Conservation (phyloP, 768 basidiomycete genomes). For the Hypsizygus marmoreus region DNA sequence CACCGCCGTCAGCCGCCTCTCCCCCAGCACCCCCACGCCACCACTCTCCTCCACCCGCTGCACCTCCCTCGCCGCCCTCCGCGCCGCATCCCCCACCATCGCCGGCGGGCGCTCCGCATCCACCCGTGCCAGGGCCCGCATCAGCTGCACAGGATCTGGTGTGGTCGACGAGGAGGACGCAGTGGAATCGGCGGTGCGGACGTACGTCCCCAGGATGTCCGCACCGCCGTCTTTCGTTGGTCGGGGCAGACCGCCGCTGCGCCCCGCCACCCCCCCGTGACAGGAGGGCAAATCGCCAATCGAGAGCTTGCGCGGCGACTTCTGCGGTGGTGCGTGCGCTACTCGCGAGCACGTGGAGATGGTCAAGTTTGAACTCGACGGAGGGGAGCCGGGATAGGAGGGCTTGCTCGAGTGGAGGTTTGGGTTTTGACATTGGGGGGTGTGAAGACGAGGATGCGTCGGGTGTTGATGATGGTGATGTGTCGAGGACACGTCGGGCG, state of each 20-base stretch:
- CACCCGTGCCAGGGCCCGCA: constrained; percentile 69
- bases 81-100: constrained; percentile 70
- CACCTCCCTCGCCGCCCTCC: constrained; percentile 70
- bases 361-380: constrained; percentile 61
- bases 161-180: constrained; percentile 6
- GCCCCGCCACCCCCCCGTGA: constrained; percentile 49
- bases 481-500: constrained; percentile 20
- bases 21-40: constrained; percentile 49
- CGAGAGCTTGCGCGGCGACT: constrained; percentile 56
- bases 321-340: constrained; percentile 53
- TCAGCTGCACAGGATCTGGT: constrained; percentile 53
- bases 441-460: no score
- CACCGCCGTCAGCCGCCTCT: constrained; percentile 56
- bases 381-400: constrained; percentile 11
- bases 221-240: constrained; percentile 31
- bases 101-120: constrained; percentile 66
- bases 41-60: constrained; percentile 63
- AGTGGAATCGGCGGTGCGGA: constrained; percentile 7
- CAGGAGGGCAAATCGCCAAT: constrained; percentile 65
- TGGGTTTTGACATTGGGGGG: no score
- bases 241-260: no score
- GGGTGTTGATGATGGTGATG: background rate
- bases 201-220: constrained; percentile 17
- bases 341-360: constrained; percentile 52
- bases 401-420: constrained; percentile 12